Percentiles rank a stretch among this genome's conserved stretches.
Conservation (phyloP, 768 basidiomycete genomes). For the Panellus pusillus region DNA sequence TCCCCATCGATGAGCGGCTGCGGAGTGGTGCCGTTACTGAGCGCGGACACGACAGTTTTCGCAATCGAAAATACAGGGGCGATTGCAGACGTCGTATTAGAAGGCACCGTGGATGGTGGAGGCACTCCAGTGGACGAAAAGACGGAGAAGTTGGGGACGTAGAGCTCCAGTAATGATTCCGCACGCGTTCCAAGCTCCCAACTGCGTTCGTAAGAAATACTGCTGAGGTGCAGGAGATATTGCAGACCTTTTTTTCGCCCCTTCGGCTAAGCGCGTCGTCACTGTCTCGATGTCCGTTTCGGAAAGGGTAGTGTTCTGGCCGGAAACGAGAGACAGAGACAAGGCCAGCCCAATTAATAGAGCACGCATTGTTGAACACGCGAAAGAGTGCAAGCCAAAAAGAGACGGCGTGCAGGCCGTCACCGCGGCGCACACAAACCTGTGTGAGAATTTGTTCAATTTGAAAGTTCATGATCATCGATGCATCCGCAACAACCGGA, state of each 20-base stretch:
- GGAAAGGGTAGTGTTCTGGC: constrained; percentile 30
- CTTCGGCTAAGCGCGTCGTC: constrained; percentile 36
- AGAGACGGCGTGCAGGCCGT: too few species aligned
- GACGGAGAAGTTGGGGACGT: constrained; percentile 47
- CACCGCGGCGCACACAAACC: too few species aligned
- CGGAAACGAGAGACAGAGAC: constrained; percentile 6
- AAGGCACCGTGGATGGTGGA: constrained; percentile 36
- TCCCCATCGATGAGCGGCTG: constrained; percentile 60
- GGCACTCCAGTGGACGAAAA: constrained; percentile 37
- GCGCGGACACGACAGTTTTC: constrained; percentile 45
- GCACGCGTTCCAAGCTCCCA: constrained; percentile 60
- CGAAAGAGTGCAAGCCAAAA: too few species aligned
- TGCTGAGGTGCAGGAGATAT: not conserved
- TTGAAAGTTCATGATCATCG: too few species aligned
- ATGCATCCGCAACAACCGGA: too few species aligned
- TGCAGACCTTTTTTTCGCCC: constrained; percentile 37
- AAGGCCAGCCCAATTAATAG: not conserved
- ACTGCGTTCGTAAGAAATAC: constrained; percentile 25
- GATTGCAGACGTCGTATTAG: constrained; percentile 36
- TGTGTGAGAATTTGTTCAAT: too few species aligned
- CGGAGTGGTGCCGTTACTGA: constrained; percentile 43
- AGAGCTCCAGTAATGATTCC: constrained; percentile 48
- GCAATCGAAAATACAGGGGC: constrained; percentile 60
- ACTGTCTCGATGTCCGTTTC: constrained; percentile 34
- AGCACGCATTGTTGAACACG: not conserved